Percentiles rank a stretch among this genome's conserved stretches.
Evolutionary conservation across 306 rosid genomes (phyloP).

Genomic region (Cucumis hystrix): DNA sequence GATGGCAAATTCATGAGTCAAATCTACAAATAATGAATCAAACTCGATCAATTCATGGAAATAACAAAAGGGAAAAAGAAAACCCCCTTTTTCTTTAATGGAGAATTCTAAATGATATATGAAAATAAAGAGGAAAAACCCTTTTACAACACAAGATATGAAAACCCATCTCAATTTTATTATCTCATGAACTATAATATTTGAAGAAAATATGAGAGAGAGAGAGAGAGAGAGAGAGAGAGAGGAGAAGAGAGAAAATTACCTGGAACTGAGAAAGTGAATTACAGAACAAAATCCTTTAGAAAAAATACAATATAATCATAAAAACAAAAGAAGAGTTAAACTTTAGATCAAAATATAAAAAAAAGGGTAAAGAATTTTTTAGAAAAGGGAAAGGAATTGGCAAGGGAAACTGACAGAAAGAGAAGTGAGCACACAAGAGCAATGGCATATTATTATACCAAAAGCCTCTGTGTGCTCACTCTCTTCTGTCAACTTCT

Average conservation of each 20-base stretch:
- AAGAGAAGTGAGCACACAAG: constrained; percentile 91
- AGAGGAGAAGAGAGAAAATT: background rate
- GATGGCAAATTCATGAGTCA: background rate
- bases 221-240: background rate
- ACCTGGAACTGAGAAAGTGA: background rate
- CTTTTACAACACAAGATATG: too few species aligned
- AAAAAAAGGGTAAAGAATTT: background rate
- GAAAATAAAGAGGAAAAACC: too few species aligned
- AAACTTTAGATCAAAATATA: background rate
- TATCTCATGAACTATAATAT: background rate
- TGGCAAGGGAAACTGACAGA: constrained; percentile 59
- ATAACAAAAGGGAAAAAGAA: background rate
- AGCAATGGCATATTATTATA: constrained; percentile 42
- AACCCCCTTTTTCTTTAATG: too few species aligned
- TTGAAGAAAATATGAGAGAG: background rate
- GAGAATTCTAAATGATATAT: background rate
- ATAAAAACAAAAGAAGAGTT: background rate
- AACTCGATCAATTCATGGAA: too few species aligned
- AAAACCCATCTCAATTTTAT: background rate
- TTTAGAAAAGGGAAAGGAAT: background rate
- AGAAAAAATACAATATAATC: too few species aligned
- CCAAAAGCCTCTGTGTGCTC: constrained; percentile 79
- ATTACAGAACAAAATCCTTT: too few species aligned
- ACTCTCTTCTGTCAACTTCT: constrained; percentile 99
- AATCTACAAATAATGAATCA: background rate